Evolutionary conservation across 768 basidiomycete genomes (phyloP).

Genomic region (Suillus ampliporus): DNA sequence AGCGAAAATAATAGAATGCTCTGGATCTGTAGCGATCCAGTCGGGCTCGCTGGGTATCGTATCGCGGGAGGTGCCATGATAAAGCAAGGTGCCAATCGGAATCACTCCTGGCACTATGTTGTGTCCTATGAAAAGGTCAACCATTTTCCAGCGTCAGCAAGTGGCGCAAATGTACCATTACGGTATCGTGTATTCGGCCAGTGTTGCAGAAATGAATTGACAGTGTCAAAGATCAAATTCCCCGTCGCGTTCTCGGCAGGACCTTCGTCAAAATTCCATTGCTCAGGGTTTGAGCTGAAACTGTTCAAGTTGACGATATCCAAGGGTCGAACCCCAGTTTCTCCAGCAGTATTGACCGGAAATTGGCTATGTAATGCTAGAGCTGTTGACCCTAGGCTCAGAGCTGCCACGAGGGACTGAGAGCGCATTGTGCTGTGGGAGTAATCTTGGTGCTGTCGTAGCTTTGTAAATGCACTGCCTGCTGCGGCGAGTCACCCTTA

Average conservation of each 20-base stretch:
- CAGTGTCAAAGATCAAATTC: constrained; percentile 42
- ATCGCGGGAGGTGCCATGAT: constrained; percentile 31
- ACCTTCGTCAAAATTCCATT: constrained; percentile 26
- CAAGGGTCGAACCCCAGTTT: neutral
- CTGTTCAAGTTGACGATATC: neutral
- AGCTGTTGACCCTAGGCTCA: neutral
- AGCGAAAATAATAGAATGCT: constrained; percentile 44
- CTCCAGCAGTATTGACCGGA: neutral
- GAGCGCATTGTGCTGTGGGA: neutral
- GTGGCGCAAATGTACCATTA: constrained; percentile 29
- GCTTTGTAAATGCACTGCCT: neutral
- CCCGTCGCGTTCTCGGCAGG: constrained; percentile 35
- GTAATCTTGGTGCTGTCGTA: neutral
- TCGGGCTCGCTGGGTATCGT: constrained; percentile 33
- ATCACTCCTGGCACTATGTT: constrained; percentile 40
- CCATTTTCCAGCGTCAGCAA: neutral
- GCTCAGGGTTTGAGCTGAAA: neutral
- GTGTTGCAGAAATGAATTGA: constrained; percentile 41
- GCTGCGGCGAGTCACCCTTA: too few species aligned
- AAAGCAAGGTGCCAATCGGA: constrained; percentile 43
- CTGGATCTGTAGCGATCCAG: constrained; percentile 38
- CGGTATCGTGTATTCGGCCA: constrained; percentile 45
- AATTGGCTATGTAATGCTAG: neutral
- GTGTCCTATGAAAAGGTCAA: constrained; percentile 25
- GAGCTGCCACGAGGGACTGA: neutral